Conservation (phyloP, 192 early-diverging fungal species). For the Coemansia sp. region DNA sequence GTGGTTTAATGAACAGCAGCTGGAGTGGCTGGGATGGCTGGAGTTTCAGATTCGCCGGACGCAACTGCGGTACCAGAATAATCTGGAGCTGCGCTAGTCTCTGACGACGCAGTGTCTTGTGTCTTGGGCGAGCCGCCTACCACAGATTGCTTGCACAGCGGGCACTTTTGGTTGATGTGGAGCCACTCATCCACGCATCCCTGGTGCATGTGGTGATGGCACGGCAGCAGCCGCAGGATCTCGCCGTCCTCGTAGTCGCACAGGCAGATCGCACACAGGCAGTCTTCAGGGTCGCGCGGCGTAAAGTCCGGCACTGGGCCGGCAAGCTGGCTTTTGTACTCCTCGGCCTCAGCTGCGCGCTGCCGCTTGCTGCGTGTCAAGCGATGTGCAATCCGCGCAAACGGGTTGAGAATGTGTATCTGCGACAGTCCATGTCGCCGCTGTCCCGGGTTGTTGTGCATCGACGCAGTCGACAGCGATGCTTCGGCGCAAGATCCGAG, state of each 20-base stretch:
- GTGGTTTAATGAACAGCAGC: not conserved
- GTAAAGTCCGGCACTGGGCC: constrained; percentile 52
- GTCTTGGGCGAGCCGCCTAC: not conserved
- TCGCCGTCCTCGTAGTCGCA: constrained; percentile 74
- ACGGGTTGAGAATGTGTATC: constrained; percentile 39
- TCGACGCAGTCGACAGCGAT: constrained; percentile 30
- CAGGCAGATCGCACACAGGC: constrained; percentile 78
- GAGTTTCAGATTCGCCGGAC: not conserved
- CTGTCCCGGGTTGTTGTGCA: constrained; percentile 17
- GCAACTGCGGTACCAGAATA: not conserved
- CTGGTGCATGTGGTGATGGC: constrained; percentile 81
- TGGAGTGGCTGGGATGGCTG: not conserved
- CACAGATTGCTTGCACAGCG: constrained; percentile 69
- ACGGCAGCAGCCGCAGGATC: constrained; percentile 69
- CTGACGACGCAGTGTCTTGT: not conserved
- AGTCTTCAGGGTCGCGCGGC: constrained; percentile 61
- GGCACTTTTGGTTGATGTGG: constrained; percentile 69
- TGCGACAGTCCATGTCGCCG: constrained; percentile 31
- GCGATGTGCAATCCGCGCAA: constrained; percentile 46
- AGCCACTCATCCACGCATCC: constrained; percentile 83
- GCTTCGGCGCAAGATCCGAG: not conserved
- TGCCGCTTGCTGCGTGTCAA: constrained; percentile 44
- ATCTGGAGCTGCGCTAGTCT: constrained; percentile 4
- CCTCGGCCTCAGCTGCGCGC: constrained; percentile 37
- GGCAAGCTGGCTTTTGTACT: constrained; percentile 47